Base-by-base conservation (phyloP, 768 basidiomycete species). In the Butyriboletus loyo region DNA sequence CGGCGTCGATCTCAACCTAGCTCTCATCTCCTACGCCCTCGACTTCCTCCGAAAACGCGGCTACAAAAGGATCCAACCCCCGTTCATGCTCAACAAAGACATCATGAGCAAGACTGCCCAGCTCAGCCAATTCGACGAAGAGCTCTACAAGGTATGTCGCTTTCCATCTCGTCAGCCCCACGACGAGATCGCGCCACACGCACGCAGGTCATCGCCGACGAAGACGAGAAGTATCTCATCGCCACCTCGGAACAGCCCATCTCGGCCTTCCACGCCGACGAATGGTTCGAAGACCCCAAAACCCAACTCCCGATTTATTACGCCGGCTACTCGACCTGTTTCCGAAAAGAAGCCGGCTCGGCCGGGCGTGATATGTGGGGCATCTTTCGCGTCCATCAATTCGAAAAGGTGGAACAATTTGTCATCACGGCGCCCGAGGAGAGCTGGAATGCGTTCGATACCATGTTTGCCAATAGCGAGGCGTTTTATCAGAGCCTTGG, bases 361-460 rank as follows among this genome's bases (percentile, higher is more conserved):
- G 93, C 93, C 8, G 97, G 97, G 4, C 87, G 93, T 50, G 97
- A 99, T 62, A 98, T 96, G 80, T 98, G 97, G 94, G 97, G 97
- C 52, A 98, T 98, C 72, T 99, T 99, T 85, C 91, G 97, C 22
- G 96, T 99, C 49, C 97, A 99, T 68, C 97, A 99, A 72, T 99
- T 99, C 60, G 97, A 99, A 75, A 99, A 99, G 77, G 82, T 99
- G 47, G 97, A 99, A 69, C 85, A 98, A 77, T 98, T 98, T 73
- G 86, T 89, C 75, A 81, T 99, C 62, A 98, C 96, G 7, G 88
- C 92, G 24, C 95, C 97, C 1, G 87, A 90, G 59, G 88, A 92
- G 68, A 96, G 94, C 66, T 94, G 95, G 87, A 87, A 84, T 69
- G 88, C 86, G 82, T 89, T 98, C 62, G 89, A 99, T 53, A 75